Percentiles rank a stretch among this genome's conserved stretches.
Evolutionary conservation across 352 stramenopile genomes (phyloP).

Genomic region (Phytopythium vexans): DNA sequence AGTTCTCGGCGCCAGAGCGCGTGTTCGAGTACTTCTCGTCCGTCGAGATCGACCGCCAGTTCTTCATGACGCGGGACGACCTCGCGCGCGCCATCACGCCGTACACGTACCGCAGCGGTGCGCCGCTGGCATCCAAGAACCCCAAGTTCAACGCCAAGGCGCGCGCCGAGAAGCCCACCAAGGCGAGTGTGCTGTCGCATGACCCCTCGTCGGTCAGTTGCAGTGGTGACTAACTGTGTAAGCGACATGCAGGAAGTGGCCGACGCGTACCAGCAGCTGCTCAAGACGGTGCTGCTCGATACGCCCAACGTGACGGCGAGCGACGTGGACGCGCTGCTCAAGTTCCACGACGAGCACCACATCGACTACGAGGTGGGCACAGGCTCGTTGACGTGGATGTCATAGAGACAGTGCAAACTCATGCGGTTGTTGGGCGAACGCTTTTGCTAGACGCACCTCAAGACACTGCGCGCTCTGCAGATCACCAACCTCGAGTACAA

Average conservation of each 20-base stretch:
- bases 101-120: conserved; percentile 76
- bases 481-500: conserved; percentile 85
- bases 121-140: conserved; percentile 75
- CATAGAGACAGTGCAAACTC: neutral
- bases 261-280: conserved; percentile 43
- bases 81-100: conserved; percentile 80
- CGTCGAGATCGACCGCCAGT: conserved; percentile 76
- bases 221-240: neutral
- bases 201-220: neutral
- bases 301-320: conserved; percentile 33
- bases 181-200: conserved; percentile 9
- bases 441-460: conserved; percentile 61
- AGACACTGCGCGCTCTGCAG: conserved; percentile 63
- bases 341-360: conserved; percentile 51
- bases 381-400: neutral
- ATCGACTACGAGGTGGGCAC: conserved; percentile 62
- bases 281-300: conserved; percentile 60
- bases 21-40: conserved; percentile 91
- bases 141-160: conserved; percentile 79
- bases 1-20: conserved; percentile 81
- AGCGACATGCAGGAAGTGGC: conserved; percentile 25
- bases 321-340: conserved; percentile 52
- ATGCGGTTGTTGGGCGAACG: neutral
- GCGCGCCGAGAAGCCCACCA: conserved; percentile 34
- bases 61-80: conserved; percentile 82